Evolutionary conservation across 2,329 filamentous ascomycete species (phyloP).

Genomic region (Fusarium mexicanum): DNA sequence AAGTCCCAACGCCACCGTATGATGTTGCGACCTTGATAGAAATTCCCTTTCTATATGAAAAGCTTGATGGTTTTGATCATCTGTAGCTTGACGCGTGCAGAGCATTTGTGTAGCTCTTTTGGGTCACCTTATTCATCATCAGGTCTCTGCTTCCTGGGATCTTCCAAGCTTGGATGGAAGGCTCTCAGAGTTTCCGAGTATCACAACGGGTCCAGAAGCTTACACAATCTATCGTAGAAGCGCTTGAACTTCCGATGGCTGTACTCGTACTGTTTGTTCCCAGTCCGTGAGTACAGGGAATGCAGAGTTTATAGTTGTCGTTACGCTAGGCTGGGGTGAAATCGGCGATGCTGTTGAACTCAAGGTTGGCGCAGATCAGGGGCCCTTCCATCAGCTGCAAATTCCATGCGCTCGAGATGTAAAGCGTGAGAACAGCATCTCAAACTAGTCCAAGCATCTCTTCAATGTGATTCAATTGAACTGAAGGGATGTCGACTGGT

Average conservation of each 20-base stretch:
- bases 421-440: neutral
- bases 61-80: neutral
- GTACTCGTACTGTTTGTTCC: neutral
- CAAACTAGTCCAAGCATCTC: rapidly evolving
- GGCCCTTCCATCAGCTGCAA: neutral
- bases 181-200: neutral
- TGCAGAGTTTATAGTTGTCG: neutral
- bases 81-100: neutral
- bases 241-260: neutral
- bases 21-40: no score
- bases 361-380: neutral
- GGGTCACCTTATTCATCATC: neutral
- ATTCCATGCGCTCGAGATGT: neutral
- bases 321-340: neutral
- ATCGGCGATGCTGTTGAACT: neutral
- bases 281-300: neutral
- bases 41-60: neutral
- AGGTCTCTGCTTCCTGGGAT: neutral
- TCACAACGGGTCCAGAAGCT: neutral
- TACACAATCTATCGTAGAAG: neutral
- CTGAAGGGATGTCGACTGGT: neutral
- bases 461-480: neutral
- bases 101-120: neutral
- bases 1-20: no score
- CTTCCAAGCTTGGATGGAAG: neutral